Base-by-base conservation (phyloP, 2,329 filamentous ascomycete species). In the Sporothrix schenckii region DNA sequence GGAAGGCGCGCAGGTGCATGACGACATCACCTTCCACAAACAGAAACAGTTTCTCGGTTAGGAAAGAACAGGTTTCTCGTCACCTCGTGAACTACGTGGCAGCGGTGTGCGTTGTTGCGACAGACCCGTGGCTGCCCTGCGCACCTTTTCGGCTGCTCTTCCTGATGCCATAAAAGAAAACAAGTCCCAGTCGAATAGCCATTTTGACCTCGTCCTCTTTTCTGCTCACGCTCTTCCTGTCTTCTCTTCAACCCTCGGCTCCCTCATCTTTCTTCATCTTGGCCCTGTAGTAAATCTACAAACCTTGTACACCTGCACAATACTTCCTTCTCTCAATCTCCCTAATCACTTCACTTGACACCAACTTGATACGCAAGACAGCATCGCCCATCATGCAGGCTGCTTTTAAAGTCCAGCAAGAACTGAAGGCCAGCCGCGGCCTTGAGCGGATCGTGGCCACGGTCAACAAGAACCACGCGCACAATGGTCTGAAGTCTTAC, bases 401-500 rank as follows among this genome's bases (percentile, higher is more conserved):
- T 53, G 74, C 79, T 47, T 80, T 78, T 56, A 72, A 77, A 11
- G 74, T 75, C 19, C 81, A 82, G 74, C 72, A 76, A 61, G 76
- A 79, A 70, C 70, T 82, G 70, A 80, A 76, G 72, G 68, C 77
- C n/a, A 76, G 77, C 49, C 77, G 78, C 27, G 77, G 77, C 66
- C 76, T 83, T n/a, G 74, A 75, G 72, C 87, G 83, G 76, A 77
- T 89, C 75, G 80, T 78, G 54, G 80, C 86, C 69, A 79, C 86
- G 41, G 82, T 82, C 74, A 91, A 91, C 79, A 80, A 82, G 69
- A 86, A 87, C 75, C 89, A 90, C 78, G 80, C 85, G 74, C 81
- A 80, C 72, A 83, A 85, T 72, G 89, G 89, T 63, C 81, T 82
- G 72, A 91, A 89, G 79, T 88, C 87, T 44, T 91, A 91, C 75